These are phyloP conservation scores for Nakaseomyces uthaithaninus DNA, from an alignment of 1,139 yeast genomes.

Conservation along the genomic window DNA sequence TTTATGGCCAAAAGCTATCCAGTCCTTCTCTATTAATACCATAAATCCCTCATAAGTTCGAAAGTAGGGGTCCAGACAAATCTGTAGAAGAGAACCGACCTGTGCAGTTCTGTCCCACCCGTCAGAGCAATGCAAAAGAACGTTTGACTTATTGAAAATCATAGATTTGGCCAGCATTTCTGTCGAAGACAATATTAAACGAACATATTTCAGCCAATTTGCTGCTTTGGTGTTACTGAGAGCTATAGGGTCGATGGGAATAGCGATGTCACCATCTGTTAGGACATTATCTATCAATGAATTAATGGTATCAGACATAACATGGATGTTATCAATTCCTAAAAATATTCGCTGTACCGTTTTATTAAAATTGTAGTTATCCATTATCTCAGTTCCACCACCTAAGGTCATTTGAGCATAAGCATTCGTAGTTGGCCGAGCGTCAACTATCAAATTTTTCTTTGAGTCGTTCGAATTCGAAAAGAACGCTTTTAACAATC, in stretches of 20 bases:
- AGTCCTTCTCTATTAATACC: constrained; percentile 81
- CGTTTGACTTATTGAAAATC: constrained; percentile 73
- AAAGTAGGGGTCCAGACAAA: constrained; percentile 84
- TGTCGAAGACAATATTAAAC: constrained; percentile 64
- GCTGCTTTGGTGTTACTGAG: constrained; percentile 37
- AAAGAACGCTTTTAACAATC: constrained; percentile 65
- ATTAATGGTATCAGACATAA: constrained; percentile 76
- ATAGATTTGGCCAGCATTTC: constrained; percentile 72
- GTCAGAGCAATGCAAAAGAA: constrained; percentile 88
- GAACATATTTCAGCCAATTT: constrained; percentile 72
- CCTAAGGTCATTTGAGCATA: constrained; percentile 96
- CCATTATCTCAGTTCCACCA: constrained; percentile 93
- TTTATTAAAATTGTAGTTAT: constrained; percentile 49
- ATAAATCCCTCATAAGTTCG: constrained; percentile 84
- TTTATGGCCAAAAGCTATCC: constrained; percentile 91
- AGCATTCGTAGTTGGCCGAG: constrained; percentile 89
- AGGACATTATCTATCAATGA: constrained; percentile 55
- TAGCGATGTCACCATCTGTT: constrained; percentile 52
- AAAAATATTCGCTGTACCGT: constrained; percentile 61
- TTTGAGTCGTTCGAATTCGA: constrained; percentile 22
- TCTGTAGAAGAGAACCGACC: constrained; percentile 71
- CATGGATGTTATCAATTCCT: constrained; percentile 92
- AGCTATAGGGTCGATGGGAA: constrained; percentile 35
- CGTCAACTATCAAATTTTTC: constrained; percentile 74
- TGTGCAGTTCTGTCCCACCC: constrained; percentile 99